Evolutionary conservation across 768 basidiomycete species (phyloP).

Genomic region (Hemileccinum rubropunctum): DNA sequence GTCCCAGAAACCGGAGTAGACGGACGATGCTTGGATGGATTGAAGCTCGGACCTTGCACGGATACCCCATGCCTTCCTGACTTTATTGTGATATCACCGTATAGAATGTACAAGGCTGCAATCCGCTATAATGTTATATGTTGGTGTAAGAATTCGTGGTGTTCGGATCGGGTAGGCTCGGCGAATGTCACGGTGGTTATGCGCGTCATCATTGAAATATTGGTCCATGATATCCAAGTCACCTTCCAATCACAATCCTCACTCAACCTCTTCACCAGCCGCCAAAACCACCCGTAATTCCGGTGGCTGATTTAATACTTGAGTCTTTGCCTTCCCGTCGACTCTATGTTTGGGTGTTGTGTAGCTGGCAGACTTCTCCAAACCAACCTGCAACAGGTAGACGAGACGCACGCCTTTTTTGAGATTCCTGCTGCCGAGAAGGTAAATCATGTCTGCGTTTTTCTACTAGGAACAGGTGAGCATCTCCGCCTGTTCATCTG

Average conservation of each 20-base stretch:
- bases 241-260: conserved; percentile 4
- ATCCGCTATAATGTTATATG: not conserved
- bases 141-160: not conserved
- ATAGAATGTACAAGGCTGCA: conserved; percentile 11
- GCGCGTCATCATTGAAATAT: conserved; percentile 4
- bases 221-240: conserved; percentile 13
- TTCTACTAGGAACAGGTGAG: conserved; percentile 74
- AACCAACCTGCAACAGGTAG: conserved; percentile 77
- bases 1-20: conserved; percentile 30
- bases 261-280: not conserved
- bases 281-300: not conserved
- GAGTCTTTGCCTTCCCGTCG: not conserved
- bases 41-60: conserved; percentile 3
- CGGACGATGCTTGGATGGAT: not conserved
- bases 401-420: conserved; percentile 81
- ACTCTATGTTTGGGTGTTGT: conserved; percentile 74
- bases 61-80: conserved; percentile 14
- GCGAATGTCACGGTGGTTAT: not conserved
- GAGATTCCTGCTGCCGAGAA: conserved; percentile 66
- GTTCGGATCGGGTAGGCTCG: not conserved
- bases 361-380: conserved; percentile 77
- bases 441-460: conserved; percentile 86
- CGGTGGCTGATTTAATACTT: not conserved
- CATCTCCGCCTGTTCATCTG: not conserved
- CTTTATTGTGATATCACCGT: conserved; percentile 5